Conservation (phyloP, 2,329 filamentous ascomycete genomes). For the Mariannaea sp. region DNA sequence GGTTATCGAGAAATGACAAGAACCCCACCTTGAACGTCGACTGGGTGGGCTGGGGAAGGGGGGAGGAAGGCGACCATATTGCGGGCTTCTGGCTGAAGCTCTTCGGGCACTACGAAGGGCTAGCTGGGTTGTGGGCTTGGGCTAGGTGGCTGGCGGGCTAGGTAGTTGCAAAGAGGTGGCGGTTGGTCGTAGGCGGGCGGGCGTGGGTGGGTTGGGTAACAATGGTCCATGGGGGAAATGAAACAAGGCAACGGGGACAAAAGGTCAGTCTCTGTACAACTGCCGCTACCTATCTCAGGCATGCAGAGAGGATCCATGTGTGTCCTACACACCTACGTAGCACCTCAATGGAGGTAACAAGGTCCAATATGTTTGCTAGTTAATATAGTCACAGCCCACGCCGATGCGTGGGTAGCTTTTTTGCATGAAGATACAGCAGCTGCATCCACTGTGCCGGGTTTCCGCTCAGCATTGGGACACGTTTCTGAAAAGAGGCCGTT, state of each 20-base stretch:
- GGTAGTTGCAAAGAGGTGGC: not conserved
- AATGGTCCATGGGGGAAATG: not conserved
- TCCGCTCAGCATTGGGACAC: constrained; percentile 5
- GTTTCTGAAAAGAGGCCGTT: constrained; percentile 12
- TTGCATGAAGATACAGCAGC: constrained; percentile 5
- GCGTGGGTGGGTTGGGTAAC: constrained; percentile 12
- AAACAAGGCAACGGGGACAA: not conserved
- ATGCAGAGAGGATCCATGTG: constrained; percentile 1
- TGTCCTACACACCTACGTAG: too few species aligned
- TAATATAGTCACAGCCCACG: too few species aligned
- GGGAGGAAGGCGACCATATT: constrained; percentile 15
- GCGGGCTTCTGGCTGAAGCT: constrained; percentile 12
- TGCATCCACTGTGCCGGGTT: constrained; percentile 14
- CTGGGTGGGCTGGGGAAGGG: constrained; percentile 15
- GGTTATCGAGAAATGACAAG: constrained; percentile 22
- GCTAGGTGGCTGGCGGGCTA: not conserved
- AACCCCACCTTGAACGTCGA: constrained; percentile 18
- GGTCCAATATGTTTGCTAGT: too few species aligned
- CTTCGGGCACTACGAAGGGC: constrained; percentile 5
- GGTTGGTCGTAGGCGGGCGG: not conserved
- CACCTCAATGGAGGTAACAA: too few species aligned
- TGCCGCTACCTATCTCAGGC: not conserved
- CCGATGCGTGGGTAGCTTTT: constrained; percentile 1
- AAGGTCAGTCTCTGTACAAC: not conserved
- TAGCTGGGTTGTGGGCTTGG: constrained; percentile 5